Evolutionary conservation across 1,284 basidiomycete species (phyloP).

Genomic region (Coniferiporia weirii): DNA sequence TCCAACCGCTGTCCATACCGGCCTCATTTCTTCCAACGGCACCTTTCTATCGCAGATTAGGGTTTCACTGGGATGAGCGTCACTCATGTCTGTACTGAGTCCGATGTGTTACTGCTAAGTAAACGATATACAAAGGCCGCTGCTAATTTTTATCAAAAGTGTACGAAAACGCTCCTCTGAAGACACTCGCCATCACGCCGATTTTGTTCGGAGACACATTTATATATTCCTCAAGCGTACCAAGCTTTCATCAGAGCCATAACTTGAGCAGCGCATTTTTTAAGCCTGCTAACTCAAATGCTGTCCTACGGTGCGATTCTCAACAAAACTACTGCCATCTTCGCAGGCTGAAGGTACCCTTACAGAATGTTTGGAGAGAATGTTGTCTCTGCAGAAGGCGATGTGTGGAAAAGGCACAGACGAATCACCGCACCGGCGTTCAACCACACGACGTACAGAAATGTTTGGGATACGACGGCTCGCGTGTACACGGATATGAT

Average conservation of each 20-base stretch:
- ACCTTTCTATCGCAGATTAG: neutral
- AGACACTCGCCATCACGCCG: neutral
- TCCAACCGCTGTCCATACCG: slow-evolving; percentile 1
- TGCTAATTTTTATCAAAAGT: neutral
- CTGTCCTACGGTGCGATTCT: no score
- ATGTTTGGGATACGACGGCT: slow-evolving; percentile 23
- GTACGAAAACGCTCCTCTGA: slow-evolving; percentile 5
- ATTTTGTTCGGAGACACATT: neutral
- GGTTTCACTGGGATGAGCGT: no score
- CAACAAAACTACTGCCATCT: no score
- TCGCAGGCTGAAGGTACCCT: neutral
- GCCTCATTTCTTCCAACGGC: slow-evolving; percentile 3
- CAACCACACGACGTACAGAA: slow-evolving; percentile 24
- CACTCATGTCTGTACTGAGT: no score
- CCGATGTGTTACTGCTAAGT: no score
- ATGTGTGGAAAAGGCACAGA: slow-evolving; percentile 30
- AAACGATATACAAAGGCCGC: no score
- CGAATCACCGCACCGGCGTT: slow-evolving; percentile 30
- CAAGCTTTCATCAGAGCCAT: slow-evolving; percentile 5
- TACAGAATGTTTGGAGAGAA: slow-evolving; percentile 30
- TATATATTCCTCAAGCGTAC: neutral
- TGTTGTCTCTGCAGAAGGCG: slow-evolving; percentile 26
- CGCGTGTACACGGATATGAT: slow-evolving; percentile 27
- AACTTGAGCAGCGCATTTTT: neutral
- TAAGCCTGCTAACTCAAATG: neutral